phyloP scores from a whole-genome alignment of 108 stramenopile species.

The Ochromonas danica region DNA sequence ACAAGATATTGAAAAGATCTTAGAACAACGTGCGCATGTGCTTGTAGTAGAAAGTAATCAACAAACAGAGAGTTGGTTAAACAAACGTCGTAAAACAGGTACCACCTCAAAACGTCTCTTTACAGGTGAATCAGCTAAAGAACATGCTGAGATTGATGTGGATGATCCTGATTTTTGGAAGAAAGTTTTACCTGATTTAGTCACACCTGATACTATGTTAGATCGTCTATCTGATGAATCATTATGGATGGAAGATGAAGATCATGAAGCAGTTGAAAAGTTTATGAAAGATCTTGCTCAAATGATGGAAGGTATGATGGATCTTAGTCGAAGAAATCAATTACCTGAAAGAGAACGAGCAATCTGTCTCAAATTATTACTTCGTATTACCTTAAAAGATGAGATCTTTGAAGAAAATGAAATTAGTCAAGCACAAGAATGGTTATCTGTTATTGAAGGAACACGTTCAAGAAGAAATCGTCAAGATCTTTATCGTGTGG shows the following conservation, averaged over 20 bases:
- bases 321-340: slow-evolving; percentile 6
- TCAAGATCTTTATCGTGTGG: not conserved
- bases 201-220: slow-evolving; percentile 74
- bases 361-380: slow-evolving; percentile 22
- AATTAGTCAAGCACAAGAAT: not conserved
- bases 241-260: not conserved
- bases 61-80: slow-evolving; percentile 81
- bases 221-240: slow-evolving; percentile 48
- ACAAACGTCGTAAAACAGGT: slow-evolving; percentile 74
- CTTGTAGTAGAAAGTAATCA: slow-evolving; percentile 75
- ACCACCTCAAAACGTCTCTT: slow-evolving; percentile 70
- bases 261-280: slow-evolving; percentile 1
- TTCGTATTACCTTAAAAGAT: slow-evolving; percentile 26
- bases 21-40: slow-evolving; percentile 76
- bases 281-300: slow-evolving; percentile 31
- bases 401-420: slow-evolving; percentile 28
- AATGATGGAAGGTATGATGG: slow-evolving; percentile 31
- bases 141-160: slow-evolving; percentile 70
- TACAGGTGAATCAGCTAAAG: slow-evolving; percentile 56
- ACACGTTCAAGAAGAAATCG: not conserved
- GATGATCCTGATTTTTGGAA: slow-evolving; percentile 91
- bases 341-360: slow-evolving; percentile 15
- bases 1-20: slow-evolving; percentile 83
- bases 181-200: slow-evolving; percentile 88
- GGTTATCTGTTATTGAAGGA: slow-evolving; percentile 6